These are phyloP conservation scores for Marasmius oreades DNA, from an alignment of 1,284 basidiomycete species.

Conservation along the genomic window DNA sequence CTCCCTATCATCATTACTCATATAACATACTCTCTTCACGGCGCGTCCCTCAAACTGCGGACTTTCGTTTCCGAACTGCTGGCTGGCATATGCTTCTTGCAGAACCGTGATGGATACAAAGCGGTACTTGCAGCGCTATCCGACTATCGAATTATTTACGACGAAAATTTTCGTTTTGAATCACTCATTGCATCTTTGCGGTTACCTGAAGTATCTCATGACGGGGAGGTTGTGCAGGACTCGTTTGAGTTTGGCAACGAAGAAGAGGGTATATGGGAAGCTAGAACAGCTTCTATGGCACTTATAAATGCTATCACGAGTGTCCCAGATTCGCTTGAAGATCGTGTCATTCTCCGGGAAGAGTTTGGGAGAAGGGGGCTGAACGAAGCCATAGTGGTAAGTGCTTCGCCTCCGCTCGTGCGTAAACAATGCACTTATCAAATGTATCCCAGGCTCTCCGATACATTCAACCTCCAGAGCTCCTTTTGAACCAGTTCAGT, in stretches of 20 bases:
- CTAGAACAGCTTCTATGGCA: conserved; percentile 71
- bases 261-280: conserved; percentile 79
- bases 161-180: conserved; percentile 80
- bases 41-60: conserved; percentile 67
- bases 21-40: conserved; percentile 70
- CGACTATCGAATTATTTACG: conserved; percentile 70
- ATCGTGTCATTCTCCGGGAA: conserved; percentile 74
- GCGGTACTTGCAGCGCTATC: conserved; percentile 77
- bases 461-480: conserved; percentile 75
- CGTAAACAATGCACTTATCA: neutral
- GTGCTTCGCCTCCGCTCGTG: conserved; percentile 25
- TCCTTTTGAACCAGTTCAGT: conserved; percentile 69
- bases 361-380: conserved; percentile 79
- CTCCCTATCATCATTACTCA: conserved; percentile 69
- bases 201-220: conserved; percentile 39
- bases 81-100: conserved; percentile 79
- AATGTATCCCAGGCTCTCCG: conserved; percentile 54
- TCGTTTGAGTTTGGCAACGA: conserved; percentile 40
- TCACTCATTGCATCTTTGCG: conserved; percentile 66
- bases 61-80: conserved; percentile 76
- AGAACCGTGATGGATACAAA: conserved; percentile 67
- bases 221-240: conserved; percentile 31
- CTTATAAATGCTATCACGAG: conserved; percentile 81
- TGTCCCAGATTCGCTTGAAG: conserved; percentile 74
- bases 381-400: conserved; percentile 79